Percentiles rank a stretch among this genome's conserved stretches.
Evolutionary conservation across 805 yeast genomes (phyloP).

Genomic region (Soucietia sequanensis): DNA sequence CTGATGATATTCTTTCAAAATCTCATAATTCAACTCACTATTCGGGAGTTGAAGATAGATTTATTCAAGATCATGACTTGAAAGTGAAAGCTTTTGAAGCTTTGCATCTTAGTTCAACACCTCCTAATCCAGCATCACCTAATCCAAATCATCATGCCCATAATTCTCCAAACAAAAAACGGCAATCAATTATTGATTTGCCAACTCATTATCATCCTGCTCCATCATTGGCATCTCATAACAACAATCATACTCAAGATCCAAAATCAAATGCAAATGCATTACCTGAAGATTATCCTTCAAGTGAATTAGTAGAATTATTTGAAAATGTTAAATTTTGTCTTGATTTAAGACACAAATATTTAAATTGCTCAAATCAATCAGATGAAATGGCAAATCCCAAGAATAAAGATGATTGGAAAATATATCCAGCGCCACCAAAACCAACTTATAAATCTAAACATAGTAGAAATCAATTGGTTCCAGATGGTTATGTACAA

Average conservation of each 20-base stretch:
- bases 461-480: constrained; percentile 48
- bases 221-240: constrained; percentile 17
- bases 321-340: constrained; percentile 64
- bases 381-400: constrained; percentile 71
- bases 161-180: constrained; percentile 20
- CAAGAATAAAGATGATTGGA: constrained; percentile 72
- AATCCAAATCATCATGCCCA: constrained; percentile 7
- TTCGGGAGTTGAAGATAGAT: constrained; percentile 63
- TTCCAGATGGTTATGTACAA: constrained; percentile 24
- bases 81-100: constrained; percentile 59
- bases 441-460: constrained; percentile 75
- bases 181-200: constrained; percentile 40
- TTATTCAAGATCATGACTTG: constrained; percentile 65
- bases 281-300: constrained; percentile 54
- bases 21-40: constrained; percentile 51
- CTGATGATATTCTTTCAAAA: constrained; percentile 28
- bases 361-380: constrained; percentile 71
- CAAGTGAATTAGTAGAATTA: constrained; percentile 64
- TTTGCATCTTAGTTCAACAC: constrained; percentile 20
- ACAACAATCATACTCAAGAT: constrained; percentile 13
- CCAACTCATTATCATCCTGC: constrained; percentile 16
- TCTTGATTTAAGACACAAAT: constrained; percentile 71
- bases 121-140: constrained; percentile 3
- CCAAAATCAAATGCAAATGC: constrained; percentile 13
- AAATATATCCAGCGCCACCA: constrained; percentile 90